Conservation (phyloP, 257 asterid species). For the Lycium barbarum region DNA sequence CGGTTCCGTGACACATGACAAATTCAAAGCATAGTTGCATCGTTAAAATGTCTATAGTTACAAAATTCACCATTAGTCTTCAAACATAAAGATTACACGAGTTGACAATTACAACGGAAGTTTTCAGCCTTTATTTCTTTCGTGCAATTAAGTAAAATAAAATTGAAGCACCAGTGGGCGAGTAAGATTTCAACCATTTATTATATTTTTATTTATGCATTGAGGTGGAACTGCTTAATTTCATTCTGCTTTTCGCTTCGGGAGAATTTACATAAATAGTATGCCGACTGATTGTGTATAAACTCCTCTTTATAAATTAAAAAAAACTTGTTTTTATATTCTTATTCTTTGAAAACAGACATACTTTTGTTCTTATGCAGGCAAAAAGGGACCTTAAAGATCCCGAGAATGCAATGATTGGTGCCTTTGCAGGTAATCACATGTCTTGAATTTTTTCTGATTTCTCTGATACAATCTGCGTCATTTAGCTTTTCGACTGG, state of each 20-base stretch:
- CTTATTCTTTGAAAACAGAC: background rate
- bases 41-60: background rate
- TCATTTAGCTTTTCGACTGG: background rate
- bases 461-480: background rate
- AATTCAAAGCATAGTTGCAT: background rate
- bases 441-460: background rate
- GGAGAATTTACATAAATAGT: background rate
- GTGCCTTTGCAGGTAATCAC: slow-evolving; percentile 73
- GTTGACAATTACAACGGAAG: background rate
- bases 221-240: background rate
- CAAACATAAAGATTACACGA: background rate
- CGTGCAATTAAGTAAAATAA: background rate
- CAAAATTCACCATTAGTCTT: background rate
- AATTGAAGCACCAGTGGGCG: background rate
- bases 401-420: slow-evolving; percentile 70
- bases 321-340: background rate
- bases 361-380: slow-evolving; percentile 40
- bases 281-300: background rate
- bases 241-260: background rate
- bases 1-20: background rate
- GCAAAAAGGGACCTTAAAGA: slow-evolving; percentile 69
- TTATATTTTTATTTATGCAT: background rate
- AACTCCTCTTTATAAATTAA: background rate
- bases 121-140: background rate
- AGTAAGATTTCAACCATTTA: background rate